Evolutionary conservation across 2,329 filamentous ascomycete genomes (phyloP).

Genomic region (Epichloe amarillans): DNA sequence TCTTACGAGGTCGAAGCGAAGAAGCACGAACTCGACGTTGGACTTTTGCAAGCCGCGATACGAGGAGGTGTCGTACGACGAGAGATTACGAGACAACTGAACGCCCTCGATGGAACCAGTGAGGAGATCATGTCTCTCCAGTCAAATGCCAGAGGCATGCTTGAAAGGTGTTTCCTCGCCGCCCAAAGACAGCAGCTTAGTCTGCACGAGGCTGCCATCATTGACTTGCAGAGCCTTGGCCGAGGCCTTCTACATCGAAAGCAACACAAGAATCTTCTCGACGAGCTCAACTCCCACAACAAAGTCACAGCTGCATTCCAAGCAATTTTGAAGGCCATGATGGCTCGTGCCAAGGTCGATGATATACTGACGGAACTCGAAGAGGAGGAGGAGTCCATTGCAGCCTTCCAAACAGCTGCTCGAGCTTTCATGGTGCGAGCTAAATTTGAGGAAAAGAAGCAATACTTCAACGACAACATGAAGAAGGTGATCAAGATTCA

Average conservation of each 20-base stretch:
- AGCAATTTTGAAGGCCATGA: constrained; percentile 62
- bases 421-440: constrained; percentile 62
- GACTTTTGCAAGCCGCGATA: constrained; percentile 35
- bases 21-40: constrained; percentile 29
- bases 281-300: constrained; percentile 56
- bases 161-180: constrained; percentile 37
- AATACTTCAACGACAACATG: constrained; percentile 93
- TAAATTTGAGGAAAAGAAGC: constrained; percentile 71
- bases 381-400: constrained; percentile 64
- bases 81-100: constrained; percentile 33
- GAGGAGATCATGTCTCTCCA: constrained; percentile 39
- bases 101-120: constrained; percentile 33
- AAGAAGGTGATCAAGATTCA: constrained; percentile 98
- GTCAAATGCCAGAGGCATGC: constrained; percentile 46
- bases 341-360: constrained; percentile 62
- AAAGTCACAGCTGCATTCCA: constrained; percentile 59
- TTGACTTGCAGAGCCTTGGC: constrained; percentile 50
- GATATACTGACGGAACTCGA: constrained; percentile 65
- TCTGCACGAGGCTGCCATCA: constrained; percentile 41
- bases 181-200: constrained; percentile 42
- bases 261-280: constrained; percentile 47
- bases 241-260: constrained; percentile 54
- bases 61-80: constrained; percentile 42
- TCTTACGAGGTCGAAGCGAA: constrained; percentile 34
- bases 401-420: constrained; percentile 60